Evolutionary conservation across 306 rosid genomes (phyloP).

Genomic region (Morella rubra): DNA sequence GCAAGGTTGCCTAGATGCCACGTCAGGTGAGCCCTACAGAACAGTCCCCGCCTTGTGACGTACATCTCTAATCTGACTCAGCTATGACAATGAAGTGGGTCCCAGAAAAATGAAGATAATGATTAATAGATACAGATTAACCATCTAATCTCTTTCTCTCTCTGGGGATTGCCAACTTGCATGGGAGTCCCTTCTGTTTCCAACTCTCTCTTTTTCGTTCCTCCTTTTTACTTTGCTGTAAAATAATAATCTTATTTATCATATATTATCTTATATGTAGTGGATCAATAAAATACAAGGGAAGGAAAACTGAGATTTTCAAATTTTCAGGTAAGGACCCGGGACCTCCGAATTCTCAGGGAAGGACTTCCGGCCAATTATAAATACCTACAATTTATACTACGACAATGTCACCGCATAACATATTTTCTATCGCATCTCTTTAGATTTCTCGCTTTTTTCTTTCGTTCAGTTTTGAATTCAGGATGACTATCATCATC

Average conservation of each 20-base stretch:
- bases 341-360: conserved; percentile 63
- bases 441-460: background rate
- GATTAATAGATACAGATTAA: background rate
- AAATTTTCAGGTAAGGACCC: conserved; percentile 62
- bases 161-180: background rate
- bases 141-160: background rate
- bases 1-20: conserved; percentile 42
- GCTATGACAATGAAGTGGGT: conserved; percentile 21
- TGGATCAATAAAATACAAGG: background rate
- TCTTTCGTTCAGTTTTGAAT: conserved; percentile 1
- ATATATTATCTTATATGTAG: background rate
- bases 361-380: conserved; percentile 87
- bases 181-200: background rate
- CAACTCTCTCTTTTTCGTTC: background rate
- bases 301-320: conserved; percentile 34
- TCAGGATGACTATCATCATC: conserved; percentile 51
- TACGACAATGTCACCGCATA: conserved; percentile 18
- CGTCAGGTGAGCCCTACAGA: conserved; percentile 39
- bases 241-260: conserved; percentile 20
- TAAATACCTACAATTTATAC: conserved; percentile 44
- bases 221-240: conserved; percentile 18
- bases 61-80: conserved; percentile 61
- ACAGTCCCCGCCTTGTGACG: conserved; percentile 16
- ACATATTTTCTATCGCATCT: background rate
- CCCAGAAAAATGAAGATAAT: conserved; percentile 6